Evolutionary conservation across 345 rosid genomes (phyloP), one percentile per base, ranked within the genome.

Genomic region (Rhizophora mangle): DNA sequence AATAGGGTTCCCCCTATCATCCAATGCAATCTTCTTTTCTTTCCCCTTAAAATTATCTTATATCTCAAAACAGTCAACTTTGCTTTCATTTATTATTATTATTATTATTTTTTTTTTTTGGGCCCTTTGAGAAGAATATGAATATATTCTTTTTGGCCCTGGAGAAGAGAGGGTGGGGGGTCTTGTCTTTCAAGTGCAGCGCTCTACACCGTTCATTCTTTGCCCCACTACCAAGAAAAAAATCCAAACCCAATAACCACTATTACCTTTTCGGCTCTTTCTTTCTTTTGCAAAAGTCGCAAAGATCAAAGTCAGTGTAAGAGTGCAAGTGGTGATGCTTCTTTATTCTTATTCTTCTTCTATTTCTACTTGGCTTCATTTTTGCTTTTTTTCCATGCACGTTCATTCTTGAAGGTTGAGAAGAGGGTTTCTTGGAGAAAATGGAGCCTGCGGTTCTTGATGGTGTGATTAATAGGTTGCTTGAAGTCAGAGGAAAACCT

Each of bases 401-500:
- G 26, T 21, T 29, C 46, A 3, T 6, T 58, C 26, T 61, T 65
- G 61, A 60, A 61, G 60, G n/a, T 46, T 34, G 21, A 65, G 55
- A 22, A 34, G 19, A 47, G 59, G 26, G 49, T 43, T 43, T 43
- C 51, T 51, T 1, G 16, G 29, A 29, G 69, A 59, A 59, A 4
- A 71, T 76, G 75, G 72, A 76, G 8, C 36, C 19, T 24, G 53
- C 20, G 32, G 74, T 60, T 64, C 63, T 77, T n/a, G 71, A 77
- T 72, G 57, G 71, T 30, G 62, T 77, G 52, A 72, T 72, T 36
- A 60, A 29, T 24, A 58, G 64, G 63, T 59, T 77, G 64, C 77
- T 77, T 64, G 74, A 60, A 72, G 71, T 77, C 15, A 69, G 71
- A 55, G 62, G 76, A 16, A 72, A 68, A 52, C 80, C 80, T 22